Evolutionary conservation across 2,329 filamentous ascomycete genomes (phyloP), one percentile per base, ranked within the genome.

Genomic region (Ceratocystis lukuohia): DNA sequence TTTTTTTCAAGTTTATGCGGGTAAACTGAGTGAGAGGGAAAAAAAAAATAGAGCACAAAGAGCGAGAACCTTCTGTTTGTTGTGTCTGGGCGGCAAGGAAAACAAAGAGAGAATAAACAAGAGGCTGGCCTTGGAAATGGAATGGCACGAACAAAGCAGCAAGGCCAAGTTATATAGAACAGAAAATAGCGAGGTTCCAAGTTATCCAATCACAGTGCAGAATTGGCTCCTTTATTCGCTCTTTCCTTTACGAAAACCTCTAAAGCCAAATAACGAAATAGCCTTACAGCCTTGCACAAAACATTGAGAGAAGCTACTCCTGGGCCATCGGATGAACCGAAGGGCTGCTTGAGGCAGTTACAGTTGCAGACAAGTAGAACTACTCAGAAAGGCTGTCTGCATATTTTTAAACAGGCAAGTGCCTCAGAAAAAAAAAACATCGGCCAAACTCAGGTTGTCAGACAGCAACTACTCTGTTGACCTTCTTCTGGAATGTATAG

Each of bases 61-160:
- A 44, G 20, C 63, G 17, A 50, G 48, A 53, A 25, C 37, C 37
- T 41, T 41, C 37, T 41, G 10, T 15, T 53, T 53, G 48, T 53
- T 53, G 7, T 53, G 56, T 59, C 28, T 37, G 56, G 28, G 56
- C 56, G 56, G 56, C 56, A 59, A 59, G 33, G 33, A 59, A 28
- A 30, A 56, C 3, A 28, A 28, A n/a, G 33, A 22, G n/a, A 33
- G 30, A 37, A 59, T 59, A 59, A 59, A 59, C 56, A 59, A 57
- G n/a, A 15, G 56, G 56, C 56, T 59, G 28, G 56, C 56, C 37
- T 41, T 37, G 56, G 28, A 59, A 8, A 33, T 59, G 56, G 25
- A 59, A 59, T 59, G 56, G 15, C 56, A 59, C 56, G 30, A 59
- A 59, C 10, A 41, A 41, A 41, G 37, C 37, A 41, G 37, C 37